Percentiles rank a stretch among this genome's conserved stretches.
Conservation (phyloP, 1,284 basidiomycete species). For the Moesziomyces globuligerus region DNA sequence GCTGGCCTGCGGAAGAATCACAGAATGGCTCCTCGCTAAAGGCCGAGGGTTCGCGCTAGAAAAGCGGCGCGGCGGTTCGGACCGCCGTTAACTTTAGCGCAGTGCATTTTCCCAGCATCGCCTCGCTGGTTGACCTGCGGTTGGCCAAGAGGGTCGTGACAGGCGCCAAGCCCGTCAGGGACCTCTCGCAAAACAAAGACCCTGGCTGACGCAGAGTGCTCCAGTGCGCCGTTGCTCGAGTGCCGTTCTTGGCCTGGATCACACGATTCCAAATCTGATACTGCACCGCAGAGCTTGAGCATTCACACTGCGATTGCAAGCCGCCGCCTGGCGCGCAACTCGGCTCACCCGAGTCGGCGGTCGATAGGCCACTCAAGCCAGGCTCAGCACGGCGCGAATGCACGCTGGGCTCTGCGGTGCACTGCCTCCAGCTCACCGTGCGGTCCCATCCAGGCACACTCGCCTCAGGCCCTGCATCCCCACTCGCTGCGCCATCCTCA, state of each 20-base stretch:
- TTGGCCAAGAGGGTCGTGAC: not conserved
- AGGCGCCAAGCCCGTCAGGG: no score
- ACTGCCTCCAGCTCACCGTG: not conserved
- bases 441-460: not conserved
- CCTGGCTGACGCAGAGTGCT: no score
- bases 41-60: not conserved
- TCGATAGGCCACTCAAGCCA: no score
- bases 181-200: no score
- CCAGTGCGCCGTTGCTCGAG: no score
- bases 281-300: not conserved
- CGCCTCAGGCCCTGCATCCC: constrained; percentile 3
- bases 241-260: not conserved
- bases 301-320: not conserved
- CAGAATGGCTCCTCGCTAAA: not conserved
- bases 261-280: not conserved
- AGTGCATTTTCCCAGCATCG: not conserved
- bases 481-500: not conserved
- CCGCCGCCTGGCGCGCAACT: not conserved
- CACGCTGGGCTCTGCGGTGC: not conserved
- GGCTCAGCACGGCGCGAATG: not conserved
- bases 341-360: no score
- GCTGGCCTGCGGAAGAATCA: constrained; percentile 1
- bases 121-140: not conserved
- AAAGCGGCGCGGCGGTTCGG: constrained; percentile 5
- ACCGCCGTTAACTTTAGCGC: not conserved